These are phyloP conservation scores for Suillus brevipes DNA, from an alignment of 768 basidiomycete genomes.

Conservation along the genomic window DNA sequence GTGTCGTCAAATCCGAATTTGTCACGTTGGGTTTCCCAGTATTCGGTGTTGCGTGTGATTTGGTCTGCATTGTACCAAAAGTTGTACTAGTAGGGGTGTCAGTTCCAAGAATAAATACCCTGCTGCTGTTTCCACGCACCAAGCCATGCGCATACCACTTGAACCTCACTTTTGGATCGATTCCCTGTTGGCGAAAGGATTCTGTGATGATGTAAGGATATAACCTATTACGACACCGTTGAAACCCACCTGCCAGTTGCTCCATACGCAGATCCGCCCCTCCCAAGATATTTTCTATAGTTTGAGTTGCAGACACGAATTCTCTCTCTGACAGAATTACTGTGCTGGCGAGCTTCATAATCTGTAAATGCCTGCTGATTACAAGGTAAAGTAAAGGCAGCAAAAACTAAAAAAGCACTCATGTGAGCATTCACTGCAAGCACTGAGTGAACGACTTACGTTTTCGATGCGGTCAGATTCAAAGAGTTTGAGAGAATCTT, in stretches of 20 bases:
- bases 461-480: slow-evolving; percentile 38
- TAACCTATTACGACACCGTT: no score
- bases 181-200: background rate
- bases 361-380: slow-evolving; percentile 34
- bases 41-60: background rate
- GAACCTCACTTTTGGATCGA: background rate
- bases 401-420: slow-evolving; percentile 27
- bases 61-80: background rate
- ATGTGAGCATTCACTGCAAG: background rate
- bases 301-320: slow-evolving; percentile 9
- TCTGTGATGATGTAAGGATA: background rate
- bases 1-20: background rate
- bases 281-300: background rate
- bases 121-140: background rate
- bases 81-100: background rate
- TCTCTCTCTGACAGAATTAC: slow-evolving; percentile 29
- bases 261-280: background rate
- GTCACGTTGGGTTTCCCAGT: background rate
- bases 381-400: slow-evolving; percentile 37
- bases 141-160: background rate
- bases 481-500: slow-evolving; percentile 28
- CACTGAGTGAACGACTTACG: slow-evolving; percentile 18
- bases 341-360: slow-evolving; percentile 30
- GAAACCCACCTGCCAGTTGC: background rate
- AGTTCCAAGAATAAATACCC: background rate